Evolutionary conservation across 2,329 filamentous ascomycete species (phyloP), one percentile per base, ranked within the genome.

Genomic region (Aspergillus viridinutans): DNA sequence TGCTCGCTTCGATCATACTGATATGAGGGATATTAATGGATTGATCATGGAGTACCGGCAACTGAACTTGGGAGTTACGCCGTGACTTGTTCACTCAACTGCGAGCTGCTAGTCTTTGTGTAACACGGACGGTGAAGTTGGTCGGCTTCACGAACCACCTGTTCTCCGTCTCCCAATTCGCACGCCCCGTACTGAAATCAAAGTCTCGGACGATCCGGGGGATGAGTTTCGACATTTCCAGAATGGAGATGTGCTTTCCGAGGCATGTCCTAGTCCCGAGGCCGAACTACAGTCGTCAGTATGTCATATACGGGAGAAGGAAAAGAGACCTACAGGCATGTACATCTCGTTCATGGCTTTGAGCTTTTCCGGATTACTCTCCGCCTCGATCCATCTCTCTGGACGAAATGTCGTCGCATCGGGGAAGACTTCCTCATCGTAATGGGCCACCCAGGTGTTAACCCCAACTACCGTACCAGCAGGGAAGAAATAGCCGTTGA

Each of bases 371-470:
- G 67, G 67, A 26, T 69, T 60, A 17, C 45, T 57, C 40, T 74
- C 72, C 12, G 67, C 64, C 55, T 77, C 74, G 3, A 78, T 59
- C 78, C 77, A 80, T n/a, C 78, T 66, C 54, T 79, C 77, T 0
- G 81, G 81, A 10, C 72, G 66, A 60, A 80, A 83, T 0, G 62
- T 49, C 7, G 70, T 66, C 1, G 78, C 75, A 50, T 80, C 73
- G 0, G 64, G 53, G 63, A 80, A 83, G n/a, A 82, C 72, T 0
- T 55, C 56, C 17, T 68, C 66, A 53, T 80, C 67, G 23, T 76
- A 72, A 63, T 82, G 78, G 4, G 74, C 71, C 20, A 79, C 69
- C 72, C 77, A 78, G 26, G 69, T 60, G 52, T 78, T 79, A 52
- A 80, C 68, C 1, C 78, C 78, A 7, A 81, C 73, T 0, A 71